These are phyloP conservation scores for Cordyceps militaris DNA, from an alignment of 2,329 filamentous ascomycete genomes.

Conservation along the genomic window DNA sequence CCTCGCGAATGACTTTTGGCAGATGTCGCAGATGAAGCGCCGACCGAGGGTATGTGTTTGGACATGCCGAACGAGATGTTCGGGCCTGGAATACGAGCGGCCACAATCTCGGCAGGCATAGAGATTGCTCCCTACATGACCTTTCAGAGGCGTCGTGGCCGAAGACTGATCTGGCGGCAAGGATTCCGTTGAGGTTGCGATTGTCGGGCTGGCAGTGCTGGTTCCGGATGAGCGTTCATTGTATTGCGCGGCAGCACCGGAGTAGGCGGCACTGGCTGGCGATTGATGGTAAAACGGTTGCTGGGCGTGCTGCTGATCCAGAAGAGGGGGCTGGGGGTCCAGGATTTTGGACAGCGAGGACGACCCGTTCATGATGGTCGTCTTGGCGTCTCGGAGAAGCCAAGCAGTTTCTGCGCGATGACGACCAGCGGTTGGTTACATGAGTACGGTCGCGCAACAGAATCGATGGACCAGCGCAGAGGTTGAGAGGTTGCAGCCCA, in stretches of 20 bases:
- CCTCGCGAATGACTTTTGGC: conserved; percentile 46
- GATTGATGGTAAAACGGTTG: not conserved
- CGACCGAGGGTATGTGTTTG: conserved; percentile 45
- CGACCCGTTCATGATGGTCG: conserved; percentile 6
- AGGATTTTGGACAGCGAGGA: conserved; percentile 10
- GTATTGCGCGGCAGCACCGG: not conserved
- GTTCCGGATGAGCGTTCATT: not conserved
- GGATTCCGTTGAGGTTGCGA: conserved; percentile 1
- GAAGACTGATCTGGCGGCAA: not conserved
- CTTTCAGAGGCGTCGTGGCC: conserved; percentile 21
- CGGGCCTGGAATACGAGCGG: conserved; percentile 44
- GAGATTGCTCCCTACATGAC: conserved; percentile 21
- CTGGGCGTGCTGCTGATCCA: conserved; percentile 3
- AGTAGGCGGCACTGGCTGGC: not conserved
- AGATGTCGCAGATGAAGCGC: conserved; percentile 42
- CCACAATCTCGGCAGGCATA: conserved; percentile 48
- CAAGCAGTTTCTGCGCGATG: not conserved
- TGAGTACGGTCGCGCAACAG: not conserved
- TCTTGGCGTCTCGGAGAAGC: not conserved
- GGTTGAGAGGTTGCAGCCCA: not conserved
- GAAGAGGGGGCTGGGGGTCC: conserved; percentile 5
- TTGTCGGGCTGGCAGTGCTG: not conserved
- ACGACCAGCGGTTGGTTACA: not conserved
- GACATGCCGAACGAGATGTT: conserved; percentile 46
- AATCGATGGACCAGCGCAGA: not conserved